Evolutionary conservation across 768 basidiomycete species (phyloP), one percentile per base, ranked within the genome.

Genomic region (Hirschioporus abietinus): DNA sequence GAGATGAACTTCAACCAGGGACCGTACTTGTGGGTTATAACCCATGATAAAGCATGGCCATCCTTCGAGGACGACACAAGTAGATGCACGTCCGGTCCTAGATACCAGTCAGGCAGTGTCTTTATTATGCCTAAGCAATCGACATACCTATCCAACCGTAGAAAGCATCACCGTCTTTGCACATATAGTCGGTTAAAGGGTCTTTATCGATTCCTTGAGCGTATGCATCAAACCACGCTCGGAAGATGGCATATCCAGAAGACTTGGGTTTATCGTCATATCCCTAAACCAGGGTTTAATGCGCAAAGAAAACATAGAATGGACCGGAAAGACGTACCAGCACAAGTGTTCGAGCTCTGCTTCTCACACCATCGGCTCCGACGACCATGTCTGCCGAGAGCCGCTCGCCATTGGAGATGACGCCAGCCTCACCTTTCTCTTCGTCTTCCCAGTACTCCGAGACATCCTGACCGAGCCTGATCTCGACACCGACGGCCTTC

Each of bases 301-400:
- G 9, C 17, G 30, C 20, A 70, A 36, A 58, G 62, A 34, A 61
- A 10, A 52, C 5, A 52, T 12, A 5, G 12, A 52, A 52, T 15
- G 42, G 1, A 1, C 15, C 60, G 36, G 34, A 52, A 60, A 65
- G 24, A 69, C 72, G 60, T 63, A 74, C 77, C 18, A 67, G 67
- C 15, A 69, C 61, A 35, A 65, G 66, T 34, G 66, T 34, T 36
- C 68, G 67, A 9, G 71, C 71, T 34, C 61, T 35, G 65, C 61
- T 69, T 63, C 71, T 72, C 62, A 72, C 70, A 35, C 75, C 75
- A 68, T 74, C 71, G 8, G 72, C 71, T 64, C 71, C 72, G 62
- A 75, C 42, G 34, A 75, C 69, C 34, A 74, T 63, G 68, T 73
- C 73, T 27, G 65, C 72, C 6, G 63, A 64, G 17, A 73, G 34